Percentiles rank a stretch among this genome's conserved stretches.
phyloP scores from a whole-genome alignment of 148 eudicot genomes.

The Dianthus caryophyllus region DNA sequence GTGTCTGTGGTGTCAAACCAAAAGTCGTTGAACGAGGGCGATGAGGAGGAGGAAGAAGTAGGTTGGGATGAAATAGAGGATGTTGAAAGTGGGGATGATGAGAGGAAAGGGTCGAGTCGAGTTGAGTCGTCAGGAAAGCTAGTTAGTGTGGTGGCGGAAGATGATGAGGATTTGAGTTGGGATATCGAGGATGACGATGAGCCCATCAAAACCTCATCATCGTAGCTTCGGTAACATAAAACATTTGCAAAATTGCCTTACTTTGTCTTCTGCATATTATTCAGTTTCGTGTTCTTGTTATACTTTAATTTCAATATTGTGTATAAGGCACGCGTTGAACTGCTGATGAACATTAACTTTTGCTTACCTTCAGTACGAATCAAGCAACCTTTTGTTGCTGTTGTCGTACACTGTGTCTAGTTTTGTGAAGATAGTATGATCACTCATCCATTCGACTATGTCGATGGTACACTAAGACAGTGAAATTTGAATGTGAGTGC shows the following conservation, averaged over 20 bases:
- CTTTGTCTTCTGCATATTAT: background rate
- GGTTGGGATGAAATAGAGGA: slow-evolving; percentile 96
- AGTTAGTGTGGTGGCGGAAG: slow-evolving; percentile 34
- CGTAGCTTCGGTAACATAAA: background rate
- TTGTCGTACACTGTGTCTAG: background rate
- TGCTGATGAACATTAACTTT: slow-evolving; percentile 4
- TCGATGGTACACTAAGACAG: too few relatives aligned
- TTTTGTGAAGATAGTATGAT: background rate
- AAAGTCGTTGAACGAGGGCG: slow-evolving; percentile 68
- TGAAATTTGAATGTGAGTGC: background rate
- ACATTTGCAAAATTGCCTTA: background rate
- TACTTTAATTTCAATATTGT: background rate
- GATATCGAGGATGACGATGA: slow-evolving; percentile 46
- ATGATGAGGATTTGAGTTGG: slow-evolving; percentile 48
- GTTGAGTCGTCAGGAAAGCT: slow-evolving; percentile 44
- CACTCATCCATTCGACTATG: background rate
- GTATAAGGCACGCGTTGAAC: slow-evolving; percentile 7
- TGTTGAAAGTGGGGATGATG: slow-evolving; percentile 48
- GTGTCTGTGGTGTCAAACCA: slow-evolving; percentile 54
- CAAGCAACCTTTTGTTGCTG: background rate
- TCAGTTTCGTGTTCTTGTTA: background rate
- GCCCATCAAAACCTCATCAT: slow-evolving; percentile 11
- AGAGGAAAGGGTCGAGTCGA: slow-evolving; percentile 25
- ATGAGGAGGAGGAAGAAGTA: slow-evolving; percentile 62
- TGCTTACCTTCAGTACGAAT: slow-evolving; percentile 2